phyloP scores from a whole-genome alignment of 2,329 filamentous ascomycete genomes.

The Neonectria faginata region DNA sequence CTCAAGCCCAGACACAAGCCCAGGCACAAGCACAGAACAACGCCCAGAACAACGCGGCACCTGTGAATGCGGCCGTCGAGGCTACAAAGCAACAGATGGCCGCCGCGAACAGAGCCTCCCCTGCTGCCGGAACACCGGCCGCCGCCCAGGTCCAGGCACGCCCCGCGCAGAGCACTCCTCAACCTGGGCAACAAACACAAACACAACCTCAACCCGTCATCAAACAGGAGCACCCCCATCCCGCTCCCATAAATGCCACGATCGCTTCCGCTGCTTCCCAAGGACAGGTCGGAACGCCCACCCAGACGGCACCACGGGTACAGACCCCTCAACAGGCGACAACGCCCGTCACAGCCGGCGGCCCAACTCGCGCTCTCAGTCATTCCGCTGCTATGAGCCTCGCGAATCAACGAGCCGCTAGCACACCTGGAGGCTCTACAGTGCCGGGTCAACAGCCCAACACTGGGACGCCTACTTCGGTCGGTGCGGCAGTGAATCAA shows the following conservation, averaged over 20 bases:
- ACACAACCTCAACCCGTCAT: constrained; percentile 45
- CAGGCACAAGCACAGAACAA: constrained; percentile 33
- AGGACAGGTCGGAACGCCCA: constrained; percentile 59
- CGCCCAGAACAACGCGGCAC: constrained; percentile 51
- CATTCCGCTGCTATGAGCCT: constrained; percentile 63
- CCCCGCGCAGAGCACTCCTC: constrained; percentile 42
- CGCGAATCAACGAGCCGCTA: constrained; percentile 57
- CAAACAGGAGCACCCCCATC: constrained; percentile 52
- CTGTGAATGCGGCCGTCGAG: constrained; percentile 59
- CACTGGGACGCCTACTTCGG: constrained; percentile 47
- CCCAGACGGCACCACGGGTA: constrained; percentile 60
- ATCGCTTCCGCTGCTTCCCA: constrained; percentile 54
- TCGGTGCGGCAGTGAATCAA: constrained; percentile 47
- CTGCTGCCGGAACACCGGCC: constrained; percentile 45
- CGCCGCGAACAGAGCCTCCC: constrained; percentile 45
- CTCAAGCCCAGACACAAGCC: constrained; percentile 30
- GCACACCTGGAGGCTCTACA: constrained; percentile 50
- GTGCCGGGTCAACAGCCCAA: constrained; percentile 48
- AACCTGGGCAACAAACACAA: constrained; percentile 44
- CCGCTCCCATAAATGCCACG: constrained; percentile 62
- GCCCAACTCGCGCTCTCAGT: constrained; percentile 57
- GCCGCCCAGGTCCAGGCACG: constrained; percentile 45
- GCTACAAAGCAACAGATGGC: constrained; percentile 57
- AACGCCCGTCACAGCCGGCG: constrained; percentile 53
- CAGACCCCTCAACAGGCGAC: constrained; percentile 64